These are phyloP conservation scores for Monosporozyma servazzii DNA, from an alignment of 805 yeast genomes.

Conservation along the genomic window DNA sequence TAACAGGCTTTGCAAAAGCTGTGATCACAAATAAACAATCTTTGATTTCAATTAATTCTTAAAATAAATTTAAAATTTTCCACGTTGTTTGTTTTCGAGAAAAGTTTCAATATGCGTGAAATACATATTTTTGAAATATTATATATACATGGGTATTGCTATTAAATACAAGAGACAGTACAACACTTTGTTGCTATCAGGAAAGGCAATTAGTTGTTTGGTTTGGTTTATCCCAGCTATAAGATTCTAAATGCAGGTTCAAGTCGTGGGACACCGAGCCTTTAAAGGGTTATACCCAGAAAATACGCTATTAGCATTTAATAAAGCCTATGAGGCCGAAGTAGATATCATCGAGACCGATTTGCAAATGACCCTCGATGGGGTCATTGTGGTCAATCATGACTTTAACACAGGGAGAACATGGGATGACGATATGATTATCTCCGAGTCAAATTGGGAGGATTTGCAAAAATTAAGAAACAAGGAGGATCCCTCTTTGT, in stretches of 20 bases:
- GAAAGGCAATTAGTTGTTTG: no score
- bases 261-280: slow-evolving; percentile 30
- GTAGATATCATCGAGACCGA: slow-evolving; percentile 46
- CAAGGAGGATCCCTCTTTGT: slow-evolving; percentile 28
- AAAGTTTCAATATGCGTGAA: not conserved
- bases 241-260: not conserved
- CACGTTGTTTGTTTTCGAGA: not conserved
- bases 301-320: slow-evolving; percentile 38
- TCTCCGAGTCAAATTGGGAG: slow-evolving; percentile 31
- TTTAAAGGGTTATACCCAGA: slow-evolving; percentile 34
- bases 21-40: not conserved
- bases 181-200: no score
- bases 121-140: no score
- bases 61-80: not conserved
- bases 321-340: slow-evolving; percentile 39
- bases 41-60: not conserved
- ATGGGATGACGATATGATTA: slow-evolving; percentile 33
- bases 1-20: no score
- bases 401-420: slow-evolving; percentile 43
- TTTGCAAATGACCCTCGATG: slow-evolving; percentile 45
- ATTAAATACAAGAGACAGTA: not conserved
- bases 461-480: slow-evolving; percentile 31
- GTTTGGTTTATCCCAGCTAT: no score
- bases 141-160: no score
- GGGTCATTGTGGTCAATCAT: slow-evolving; percentile 46